Evolutionary conservation across 192 early-diverging fungal species (phyloP), one percentile per base, ranked within the genome.

Genomic region (Funneliformis geosporum): DNA sequence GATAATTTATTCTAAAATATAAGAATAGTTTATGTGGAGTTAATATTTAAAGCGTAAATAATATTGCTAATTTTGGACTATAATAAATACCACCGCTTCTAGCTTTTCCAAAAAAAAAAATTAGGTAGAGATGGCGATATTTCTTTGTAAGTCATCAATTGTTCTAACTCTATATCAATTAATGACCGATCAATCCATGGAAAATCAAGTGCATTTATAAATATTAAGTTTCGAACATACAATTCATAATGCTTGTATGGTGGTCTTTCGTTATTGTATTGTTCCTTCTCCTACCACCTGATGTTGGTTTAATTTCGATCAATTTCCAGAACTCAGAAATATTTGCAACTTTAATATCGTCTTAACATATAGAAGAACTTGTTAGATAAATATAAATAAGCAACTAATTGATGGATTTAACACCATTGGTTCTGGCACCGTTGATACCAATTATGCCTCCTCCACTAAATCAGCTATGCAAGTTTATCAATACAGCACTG

Each of bases 1-100:
- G 60, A 60, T 60, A 60, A 60, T 60, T 60, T 60, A 60, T 3
- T 60, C 10, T 60, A 60, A 60, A 60, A 59, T 59, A 60, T 60
- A 44, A 43, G 10, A 44, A 44, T 44, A 44, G 43, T 44, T 4
- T 44, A 44, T 44, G 43, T 44, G 43, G 43, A 44, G 43, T 44
- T 44, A 44, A 44, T 60, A 60, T 60, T 60, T 60, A 18, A n/a
- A 60, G 16, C 23, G 16, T 60, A 44, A 44, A 44, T 60, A 60
- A 60, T 60, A n/a, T 60, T 60, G 16, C 23, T 60, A 60, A 12
- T 60, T 60, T 60, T 60, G 60, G 23, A 60, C 60, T 60, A n/a
- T 60, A 60, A 60, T 60, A 60, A 60, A 60, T 60, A 60, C 60
- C 60, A 16, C 60, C 23, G 23, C 23, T 60, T 60, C 60, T 23